A percentile compares a stretch with the other conserved stretches of the same genome.
phyloP scores from a whole-genome alignment of 140 eudicot species.

The Ambrosia hybrid region DNA sequence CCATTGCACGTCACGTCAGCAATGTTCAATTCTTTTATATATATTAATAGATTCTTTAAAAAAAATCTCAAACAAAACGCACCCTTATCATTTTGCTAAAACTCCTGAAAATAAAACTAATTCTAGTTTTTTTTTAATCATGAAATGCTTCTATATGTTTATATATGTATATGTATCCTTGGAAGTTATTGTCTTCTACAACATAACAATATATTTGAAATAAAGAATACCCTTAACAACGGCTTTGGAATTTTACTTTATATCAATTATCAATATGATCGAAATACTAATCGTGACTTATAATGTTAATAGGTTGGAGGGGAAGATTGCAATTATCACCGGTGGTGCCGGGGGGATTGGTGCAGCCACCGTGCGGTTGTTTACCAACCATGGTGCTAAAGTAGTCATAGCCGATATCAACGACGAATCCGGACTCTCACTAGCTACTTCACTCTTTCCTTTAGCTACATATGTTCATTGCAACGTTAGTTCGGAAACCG shows the following conservation, averaged over 20 bases:
- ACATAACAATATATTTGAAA: slow-evolving; percentile 1
- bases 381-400: slow-evolving; percentile 69
- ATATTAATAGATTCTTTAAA: too few relatives aligned
- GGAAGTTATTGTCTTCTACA: slow-evolving; percentile 2
- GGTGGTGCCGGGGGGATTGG: slow-evolving; percentile 97
- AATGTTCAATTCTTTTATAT: too few relatives aligned
- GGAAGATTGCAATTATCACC: slow-evolving; percentile 83
- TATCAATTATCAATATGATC: background rate
- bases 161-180: background rate
- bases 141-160: background rate
- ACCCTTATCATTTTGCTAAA: too few relatives aligned
- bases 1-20: too few relatives aligned
- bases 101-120: too few relatives aligned
- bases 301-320: slow-evolving; percentile 60
- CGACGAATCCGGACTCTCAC: slow-evolving; percentile 49
- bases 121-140: background rate
- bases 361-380: slow-evolving; percentile 66
- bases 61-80: too few relatives aligned
- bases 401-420: slow-evolving; percentile 79
- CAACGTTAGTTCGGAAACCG: slow-evolving; percentile 63
- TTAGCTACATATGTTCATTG: slow-evolving; percentile 63
- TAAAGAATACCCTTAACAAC: background rate
- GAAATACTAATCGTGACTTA: background rate
- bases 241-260: background rate
- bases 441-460: slow-evolving; percentile 46